Evolutionary conservation across 352 stramenopile genomes (phyloP), one percentile per base, ranked within the genome.

Genomic region (Pythium aristosporum): DNA sequence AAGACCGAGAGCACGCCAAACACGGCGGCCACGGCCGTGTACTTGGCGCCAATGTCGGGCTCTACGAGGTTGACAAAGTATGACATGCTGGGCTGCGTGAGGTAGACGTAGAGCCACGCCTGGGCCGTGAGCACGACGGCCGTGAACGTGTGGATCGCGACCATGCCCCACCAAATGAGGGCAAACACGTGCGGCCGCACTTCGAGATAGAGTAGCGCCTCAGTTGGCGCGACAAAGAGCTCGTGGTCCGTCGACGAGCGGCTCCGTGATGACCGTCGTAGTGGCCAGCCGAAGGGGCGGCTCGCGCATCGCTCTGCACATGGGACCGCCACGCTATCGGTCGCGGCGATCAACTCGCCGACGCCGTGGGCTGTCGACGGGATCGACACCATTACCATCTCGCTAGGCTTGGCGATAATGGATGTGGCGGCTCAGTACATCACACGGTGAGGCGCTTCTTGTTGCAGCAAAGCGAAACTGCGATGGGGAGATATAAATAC

Each of bases 1-100:
- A 69, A 61, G 1, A 21, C 47, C 41, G 63, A 65, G 39, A 54
- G 60, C 10, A 72, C 18, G 39, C 48, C 68, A 34, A 78, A 64
- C 4, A 63, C 47, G 1, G 51, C 51, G 3, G 63, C 63, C 8
- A 76, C 51, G 20, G 62, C 25, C 23, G 5, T 55, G 30, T 75
- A 75, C 37, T 75, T 66, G 25, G 63, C 20, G 30, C 43, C 34
- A 28, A 68, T 57, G 12, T 43, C 34, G 20, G 71, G 71, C 15
- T 63, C 62, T 8, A 77, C 49, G 3, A 75, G 57, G 28, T 77
- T 68, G 56, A 61, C 64, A 16, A 60, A 77, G 55, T 75, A 75
- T 32, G 56, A 41, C 56, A 75, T 57, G 49, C 57, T 66, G 18
- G 71, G 71, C 2, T 68, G 30, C 15, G 66, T 56, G 28, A 75